Conservation (phyloP, 2,329 filamentous ascomycete genomes). For the Sclerotinia spermophila region DNA sequence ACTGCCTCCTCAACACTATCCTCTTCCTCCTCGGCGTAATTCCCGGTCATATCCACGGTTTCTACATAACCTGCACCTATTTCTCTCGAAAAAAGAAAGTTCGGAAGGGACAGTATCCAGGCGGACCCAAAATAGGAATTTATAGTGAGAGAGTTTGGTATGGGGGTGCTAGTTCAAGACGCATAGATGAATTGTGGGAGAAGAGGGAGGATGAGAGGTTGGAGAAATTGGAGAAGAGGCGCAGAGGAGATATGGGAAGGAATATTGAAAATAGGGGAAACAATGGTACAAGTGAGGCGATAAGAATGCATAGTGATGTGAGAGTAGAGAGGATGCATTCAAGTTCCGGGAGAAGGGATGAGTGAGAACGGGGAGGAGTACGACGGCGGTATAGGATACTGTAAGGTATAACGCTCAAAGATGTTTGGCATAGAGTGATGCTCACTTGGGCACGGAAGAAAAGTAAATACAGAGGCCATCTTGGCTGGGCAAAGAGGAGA, state of each 20-base stretch:
- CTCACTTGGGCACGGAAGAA: neutral
- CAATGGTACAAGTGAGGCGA: neutral
- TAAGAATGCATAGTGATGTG: constrained; percentile 8
- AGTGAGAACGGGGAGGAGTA: neutral
- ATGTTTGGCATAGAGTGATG: neutral
- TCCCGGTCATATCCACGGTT: constrained; percentile 35
- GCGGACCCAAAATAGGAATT: constrained; percentile 60
- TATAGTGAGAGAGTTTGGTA: constrained; percentile 68
- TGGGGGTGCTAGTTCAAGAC: constrained; percentile 45
- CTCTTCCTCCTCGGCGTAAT: constrained; percentile 31
- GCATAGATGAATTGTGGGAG: constrained; percentile 26
- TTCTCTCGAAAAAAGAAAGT: constrained; percentile 64
- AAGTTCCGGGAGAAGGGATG: neutral
- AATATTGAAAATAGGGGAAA: neutral
- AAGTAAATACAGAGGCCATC: neutral
- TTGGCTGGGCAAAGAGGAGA: neutral
- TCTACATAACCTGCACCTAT: constrained; percentile 65
- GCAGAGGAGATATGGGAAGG: neutral
- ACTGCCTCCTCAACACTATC: constrained; percentile 30
- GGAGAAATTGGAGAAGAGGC: constrained; percentile 1
- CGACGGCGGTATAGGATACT: neutral
- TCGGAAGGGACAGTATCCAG: constrained; percentile 49
- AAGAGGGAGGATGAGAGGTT: constrained; percentile 19
- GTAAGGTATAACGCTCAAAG: neutral
- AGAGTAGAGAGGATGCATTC: neutral